Evolutionary conservation across 2,329 filamentous ascomycete genomes (phyloP).

Genomic region (Colletotrichum tanaceti): DNA sequence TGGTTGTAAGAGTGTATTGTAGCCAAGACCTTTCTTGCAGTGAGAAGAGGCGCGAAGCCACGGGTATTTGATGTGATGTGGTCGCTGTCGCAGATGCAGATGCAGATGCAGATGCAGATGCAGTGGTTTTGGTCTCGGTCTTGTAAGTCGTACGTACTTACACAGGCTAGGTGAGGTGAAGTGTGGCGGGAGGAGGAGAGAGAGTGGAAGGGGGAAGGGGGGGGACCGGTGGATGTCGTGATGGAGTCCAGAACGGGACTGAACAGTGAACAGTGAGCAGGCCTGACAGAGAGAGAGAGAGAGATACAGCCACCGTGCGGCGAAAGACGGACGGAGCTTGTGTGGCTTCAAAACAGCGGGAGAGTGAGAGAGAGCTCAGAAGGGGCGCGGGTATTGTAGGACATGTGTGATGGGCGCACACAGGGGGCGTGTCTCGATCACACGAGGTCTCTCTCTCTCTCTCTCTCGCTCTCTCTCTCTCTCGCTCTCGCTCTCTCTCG

Average conservation of each 20-base stretch:
- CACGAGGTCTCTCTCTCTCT: background rate
- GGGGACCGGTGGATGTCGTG: constrained; percentile 23
- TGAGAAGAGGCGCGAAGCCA: background rate
- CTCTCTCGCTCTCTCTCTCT: too few species aligned
- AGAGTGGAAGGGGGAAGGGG: background rate
- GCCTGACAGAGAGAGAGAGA: background rate
- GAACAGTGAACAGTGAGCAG: background rate
- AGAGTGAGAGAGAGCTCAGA: background rate
- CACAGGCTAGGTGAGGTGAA: background rate
- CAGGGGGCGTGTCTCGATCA: constrained; percentile 18
- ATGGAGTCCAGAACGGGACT: constrained; percentile 26
- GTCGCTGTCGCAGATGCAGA: background rate
- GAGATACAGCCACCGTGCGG: constrained; percentile 5
- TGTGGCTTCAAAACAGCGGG: constrained; percentile 4
- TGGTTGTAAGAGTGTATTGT: constrained; percentile 10
- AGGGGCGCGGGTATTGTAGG: too few species aligned
- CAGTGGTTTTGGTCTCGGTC: too few species aligned
- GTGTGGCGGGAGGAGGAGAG: too few species aligned
- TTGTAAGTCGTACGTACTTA: too few species aligned
- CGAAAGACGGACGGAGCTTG: constrained; percentile 16
- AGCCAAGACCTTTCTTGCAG: background rate
- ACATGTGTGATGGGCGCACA: background rate
- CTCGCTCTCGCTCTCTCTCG: too few species aligned
- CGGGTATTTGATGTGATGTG: background rate
- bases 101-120: too few species aligned